phyloP scores from a whole-genome alignment of 106 monocot species.

The Dendrobium catenatum region DNA sequence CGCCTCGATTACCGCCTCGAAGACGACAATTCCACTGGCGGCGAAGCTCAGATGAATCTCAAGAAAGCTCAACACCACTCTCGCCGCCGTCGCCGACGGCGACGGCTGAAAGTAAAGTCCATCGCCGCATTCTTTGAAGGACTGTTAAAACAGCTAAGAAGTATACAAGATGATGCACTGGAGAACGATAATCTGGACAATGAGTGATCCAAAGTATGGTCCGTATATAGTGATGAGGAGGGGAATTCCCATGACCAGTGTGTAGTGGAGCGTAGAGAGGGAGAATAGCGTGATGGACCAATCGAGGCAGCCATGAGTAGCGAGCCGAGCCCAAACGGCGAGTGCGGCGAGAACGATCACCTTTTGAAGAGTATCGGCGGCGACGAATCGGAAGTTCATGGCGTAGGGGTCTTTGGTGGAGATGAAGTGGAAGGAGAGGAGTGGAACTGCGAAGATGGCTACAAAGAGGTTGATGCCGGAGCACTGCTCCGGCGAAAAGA shows the following conservation, averaged over 20 bases:
- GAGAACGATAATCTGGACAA: slow-evolving; percentile 64
- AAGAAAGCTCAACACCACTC: not conserved
- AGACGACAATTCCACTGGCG: slow-evolving; percentile 9
- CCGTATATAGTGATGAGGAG: slow-evolving; percentile 67
- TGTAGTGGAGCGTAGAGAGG: slow-evolving; percentile 62
- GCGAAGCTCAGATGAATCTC: slow-evolving; percentile 2
- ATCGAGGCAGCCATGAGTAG: slow-evolving; percentile 24
- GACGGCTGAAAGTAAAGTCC: slow-evolving; percentile 44
- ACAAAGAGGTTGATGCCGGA: slow-evolving; percentile 68
- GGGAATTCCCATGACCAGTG: slow-evolving; percentile 70
- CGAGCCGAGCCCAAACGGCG: slow-evolving; percentile 28
- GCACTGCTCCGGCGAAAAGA: slow-evolving; percentile 68
- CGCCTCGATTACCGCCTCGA: slow-evolving; percentile 12
- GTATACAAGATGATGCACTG: slow-evolving; percentile 52
- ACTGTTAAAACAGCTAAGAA: slow-evolving; percentile 48
- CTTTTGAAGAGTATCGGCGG: slow-evolving; percentile 56
- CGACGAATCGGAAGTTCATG: slow-evolving; percentile 62
- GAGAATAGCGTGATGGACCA: slow-evolving; percentile 69
- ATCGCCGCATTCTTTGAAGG: slow-evolving; percentile 59
- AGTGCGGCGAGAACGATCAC: slow-evolving; percentile 47
- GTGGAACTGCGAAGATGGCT: slow-evolving; percentile 53
- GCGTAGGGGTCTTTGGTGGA: slow-evolving; percentile 52
- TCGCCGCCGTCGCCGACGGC: slow-evolving; percentile 16
- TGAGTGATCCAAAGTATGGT: slow-evolving; percentile 40
- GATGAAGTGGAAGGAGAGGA: slow-evolving; percentile 73